A percentile compares a stretch with the other conserved stretches of the same genome.
Conservation (phyloP, 2,329 filamentous ascomycete genomes). For the Pseudodiploospora longispora region DNA sequence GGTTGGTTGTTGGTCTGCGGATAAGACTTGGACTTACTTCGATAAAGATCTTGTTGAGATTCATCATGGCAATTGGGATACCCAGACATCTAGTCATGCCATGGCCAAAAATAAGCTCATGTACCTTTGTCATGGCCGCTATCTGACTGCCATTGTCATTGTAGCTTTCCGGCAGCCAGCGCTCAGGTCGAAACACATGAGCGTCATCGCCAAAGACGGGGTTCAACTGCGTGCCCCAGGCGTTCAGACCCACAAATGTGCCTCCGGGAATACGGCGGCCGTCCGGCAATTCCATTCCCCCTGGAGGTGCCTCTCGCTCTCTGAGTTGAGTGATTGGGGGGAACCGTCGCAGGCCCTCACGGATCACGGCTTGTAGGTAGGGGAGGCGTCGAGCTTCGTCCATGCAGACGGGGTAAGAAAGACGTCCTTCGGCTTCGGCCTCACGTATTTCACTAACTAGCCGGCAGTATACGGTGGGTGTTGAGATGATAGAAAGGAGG, state of each 20-base stretch:
- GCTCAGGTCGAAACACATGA: not conserved
- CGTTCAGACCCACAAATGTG: not conserved
- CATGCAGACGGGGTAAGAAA: not conserved
- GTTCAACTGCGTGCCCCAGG: not conserved
- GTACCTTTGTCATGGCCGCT: not conserved
- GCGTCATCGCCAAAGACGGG: not conserved
- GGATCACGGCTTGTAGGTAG: not conserved
- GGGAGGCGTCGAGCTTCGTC: not conserved
- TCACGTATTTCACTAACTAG: not conserved
- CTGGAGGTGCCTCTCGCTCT: not conserved
- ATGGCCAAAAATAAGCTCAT: not conserved
- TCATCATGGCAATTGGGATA: not conserved
- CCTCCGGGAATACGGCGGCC: not conserved
- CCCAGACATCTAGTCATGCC: not conserved
- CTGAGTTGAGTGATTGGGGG: not conserved
- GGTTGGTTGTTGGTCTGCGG: too few relatives aligned
- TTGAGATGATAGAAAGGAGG: not conserved
- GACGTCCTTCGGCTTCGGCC: not conserved
- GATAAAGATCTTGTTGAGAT: not conserved
- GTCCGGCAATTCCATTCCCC: not conserved
- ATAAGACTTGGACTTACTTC: not conserved
- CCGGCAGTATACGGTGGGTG: not conserved
- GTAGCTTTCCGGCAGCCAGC: not conserved
- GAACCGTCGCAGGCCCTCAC: not conserved
- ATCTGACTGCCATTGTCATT: not conserved